Evolutionary conservation across 495 filamentous ascomycete species (phyloP).

Genomic region (Parathielavia appendiculata): DNA sequence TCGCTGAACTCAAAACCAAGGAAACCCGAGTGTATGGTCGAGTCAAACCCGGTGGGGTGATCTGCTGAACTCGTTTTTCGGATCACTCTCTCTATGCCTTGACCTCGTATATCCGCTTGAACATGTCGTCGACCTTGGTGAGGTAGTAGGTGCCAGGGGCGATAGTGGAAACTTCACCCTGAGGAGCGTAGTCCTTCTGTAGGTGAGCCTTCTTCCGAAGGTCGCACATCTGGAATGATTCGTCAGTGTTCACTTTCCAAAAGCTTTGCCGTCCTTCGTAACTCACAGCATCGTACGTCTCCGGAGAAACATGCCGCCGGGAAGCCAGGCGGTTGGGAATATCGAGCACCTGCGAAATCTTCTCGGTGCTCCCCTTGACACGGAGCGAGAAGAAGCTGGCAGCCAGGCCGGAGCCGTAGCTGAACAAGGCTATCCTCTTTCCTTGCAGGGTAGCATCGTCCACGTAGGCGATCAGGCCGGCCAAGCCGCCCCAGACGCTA

Average conservation of each 20-base stretch:
- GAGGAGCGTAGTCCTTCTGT: conserved; percentile 80
- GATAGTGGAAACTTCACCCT: conserved; percentile 73
- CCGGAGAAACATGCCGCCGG: conserved; percentile 66
- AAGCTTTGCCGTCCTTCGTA: background rate
- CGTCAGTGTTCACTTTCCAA: conserved; percentile 18
- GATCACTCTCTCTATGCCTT: conserved; percentile 62
- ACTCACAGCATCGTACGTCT: conserved; percentile 80
- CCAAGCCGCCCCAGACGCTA: conserved; percentile 84
- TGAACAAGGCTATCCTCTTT: conserved; percentile 89
- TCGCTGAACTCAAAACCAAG: background rate
- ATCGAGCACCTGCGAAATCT: conserved; percentile 73
- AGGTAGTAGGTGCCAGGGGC: conserved; percentile 81
- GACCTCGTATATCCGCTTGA: conserved; percentile 79
- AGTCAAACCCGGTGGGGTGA: background rate
- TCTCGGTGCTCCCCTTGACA: conserved; percentile 69
- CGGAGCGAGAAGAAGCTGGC: conserved; percentile 84
- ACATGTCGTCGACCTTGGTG: conserved; percentile 87
- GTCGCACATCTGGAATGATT: conserved; percentile 67
- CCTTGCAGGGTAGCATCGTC: conserved; percentile 62
- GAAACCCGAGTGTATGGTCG: background rate
- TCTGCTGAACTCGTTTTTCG: background rate
- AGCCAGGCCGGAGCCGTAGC: conserved; percentile 90
- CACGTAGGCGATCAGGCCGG: conserved; percentile 69
- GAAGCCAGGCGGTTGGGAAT: conserved; percentile 69
- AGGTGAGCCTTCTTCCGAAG: conserved; percentile 92